Evolutionary conservation across 2,329 filamentous ascomycete genomes (phyloP).

Genomic region (Claviceps pazoutovae): DNA sequence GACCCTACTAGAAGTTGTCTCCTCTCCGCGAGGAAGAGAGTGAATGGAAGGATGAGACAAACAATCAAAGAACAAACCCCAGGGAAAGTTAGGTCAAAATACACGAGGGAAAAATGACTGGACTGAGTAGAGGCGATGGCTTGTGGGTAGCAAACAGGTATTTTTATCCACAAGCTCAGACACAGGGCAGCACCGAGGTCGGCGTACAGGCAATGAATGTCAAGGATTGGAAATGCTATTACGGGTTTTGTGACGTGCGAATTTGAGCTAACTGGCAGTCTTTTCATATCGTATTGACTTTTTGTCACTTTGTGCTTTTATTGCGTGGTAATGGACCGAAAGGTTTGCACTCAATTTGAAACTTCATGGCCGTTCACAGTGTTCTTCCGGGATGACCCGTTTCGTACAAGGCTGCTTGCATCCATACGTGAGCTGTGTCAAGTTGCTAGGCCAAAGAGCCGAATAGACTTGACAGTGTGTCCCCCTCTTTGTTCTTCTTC

Average conservation of each 20-base stretch:
- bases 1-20: slow-evolving; percentile 25
- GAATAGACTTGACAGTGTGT: slow-evolving; percentile 65
- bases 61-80: neutral
- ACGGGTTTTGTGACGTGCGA: slow-evolving; percentile 10
- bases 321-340: neutral
- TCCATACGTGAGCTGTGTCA: neutral
- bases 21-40: neutral
- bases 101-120: neutral
- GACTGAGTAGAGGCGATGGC: neutral
- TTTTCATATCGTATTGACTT: neutral
- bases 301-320: neutral
- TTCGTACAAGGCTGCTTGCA: neutral
- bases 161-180: neutral
- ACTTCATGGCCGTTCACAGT: neutral
- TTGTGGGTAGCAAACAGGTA: slow-evolving; percentile 2
- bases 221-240: slow-evolving; percentile 13
- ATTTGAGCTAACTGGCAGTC: neutral
- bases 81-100: neutral
- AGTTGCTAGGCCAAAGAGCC: slow-evolving; percentile 28
- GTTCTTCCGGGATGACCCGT: neutral
- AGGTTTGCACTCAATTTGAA: neutral
- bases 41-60: neutral
- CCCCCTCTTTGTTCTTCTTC: slow-evolving; percentile 38
- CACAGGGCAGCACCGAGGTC: slow-evolving; percentile 1
- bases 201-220: slow-evolving; percentile 16